A percentile compares a stretch with the other conserved stretches of the same genome.
These are phyloP conservation scores for Trichosporon asahii DNA, from an alignment of 1,284 basidiomycete genomes.

Conservation along the genomic window DNA sequence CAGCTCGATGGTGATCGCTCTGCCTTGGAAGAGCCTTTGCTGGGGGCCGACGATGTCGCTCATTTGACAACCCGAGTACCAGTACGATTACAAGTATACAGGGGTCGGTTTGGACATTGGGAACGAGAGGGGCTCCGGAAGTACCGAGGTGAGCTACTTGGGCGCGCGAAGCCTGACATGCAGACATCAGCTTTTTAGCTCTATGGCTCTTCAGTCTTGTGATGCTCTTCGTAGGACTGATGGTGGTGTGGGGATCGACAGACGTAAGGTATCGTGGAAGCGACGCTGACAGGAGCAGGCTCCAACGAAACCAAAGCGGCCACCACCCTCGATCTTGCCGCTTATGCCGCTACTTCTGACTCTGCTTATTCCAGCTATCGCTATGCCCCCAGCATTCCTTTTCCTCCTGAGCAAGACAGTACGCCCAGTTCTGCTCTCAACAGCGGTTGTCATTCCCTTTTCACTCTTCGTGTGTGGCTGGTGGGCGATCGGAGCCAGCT, in stretches of 20 bases:
- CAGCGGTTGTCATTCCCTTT: slow-evolving; percentile 73
- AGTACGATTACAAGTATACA: slow-evolving; percentile 47
- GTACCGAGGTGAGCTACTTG: slow-evolving; percentile 44
- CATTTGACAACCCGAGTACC: slow-evolving; percentile 31
- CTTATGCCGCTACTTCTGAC: slow-evolving; percentile 79
- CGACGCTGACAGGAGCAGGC: slow-evolving; percentile 10
- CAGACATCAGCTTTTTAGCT: slow-evolving; percentile 49
- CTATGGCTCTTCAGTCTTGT: slow-evolving; percentile 45
- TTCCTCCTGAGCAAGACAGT: slow-evolving; percentile 72
- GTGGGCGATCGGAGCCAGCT: slow-evolving; percentile 85
- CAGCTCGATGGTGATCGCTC: slow-evolving; percentile 7
- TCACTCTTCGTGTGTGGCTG: slow-evolving; percentile 74
- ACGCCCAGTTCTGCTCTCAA: slow-evolving; percentile 73
- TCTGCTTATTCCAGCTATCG: slow-evolving; percentile 67
- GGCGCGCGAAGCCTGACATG: not conserved
- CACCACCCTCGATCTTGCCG: slow-evolving; percentile 59
- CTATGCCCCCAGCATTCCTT: slow-evolving; percentile 71
- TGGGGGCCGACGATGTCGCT: slow-evolving; percentile 37
- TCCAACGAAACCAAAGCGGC: slow-evolving; percentile 5
- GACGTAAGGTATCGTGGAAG: slow-evolving; percentile 31
- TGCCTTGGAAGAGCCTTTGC: slow-evolving; percentile 37
- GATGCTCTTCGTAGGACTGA: slow-evolving; percentile 42
- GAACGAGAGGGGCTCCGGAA: slow-evolving; percentile 46
- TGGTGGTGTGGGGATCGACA: slow-evolving; percentile 51
- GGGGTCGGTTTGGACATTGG: slow-evolving; percentile 50